Evolutionary conservation across 495 filamentous ascomycete genomes (phyloP).

Genomic region (Evansstolkia leycettana): DNA sequence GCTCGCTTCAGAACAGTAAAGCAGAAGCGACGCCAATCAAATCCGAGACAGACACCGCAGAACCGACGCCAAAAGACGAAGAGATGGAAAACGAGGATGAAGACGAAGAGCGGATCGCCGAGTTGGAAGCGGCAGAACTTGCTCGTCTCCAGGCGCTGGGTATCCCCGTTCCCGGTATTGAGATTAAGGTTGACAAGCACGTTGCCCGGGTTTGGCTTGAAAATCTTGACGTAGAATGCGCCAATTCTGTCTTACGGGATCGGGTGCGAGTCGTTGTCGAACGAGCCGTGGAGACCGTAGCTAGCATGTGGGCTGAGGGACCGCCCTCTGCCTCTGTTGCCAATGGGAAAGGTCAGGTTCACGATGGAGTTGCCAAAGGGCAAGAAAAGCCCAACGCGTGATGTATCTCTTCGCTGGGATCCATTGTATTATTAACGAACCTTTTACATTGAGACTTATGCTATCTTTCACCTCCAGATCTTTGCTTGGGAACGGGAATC

Average conservation of each 20-base stretch:
- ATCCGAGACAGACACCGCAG: constrained; percentile 13
- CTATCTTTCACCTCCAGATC: too few species aligned
- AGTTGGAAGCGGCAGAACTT: constrained; percentile 47
- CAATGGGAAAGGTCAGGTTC: constrained; percentile 9
- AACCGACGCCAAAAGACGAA: constrained; percentile 9
- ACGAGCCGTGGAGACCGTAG: constrained; percentile 79
- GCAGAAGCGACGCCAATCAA: constrained; percentile 6
- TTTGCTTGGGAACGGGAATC: too few species aligned
- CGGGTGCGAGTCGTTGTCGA: constrained; percentile 82
- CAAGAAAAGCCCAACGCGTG: constrained; percentile 16
- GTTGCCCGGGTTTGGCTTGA: constrained; percentile 86
- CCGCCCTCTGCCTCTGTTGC: constrained; percentile 11
- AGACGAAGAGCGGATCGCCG: constrained; percentile 31
- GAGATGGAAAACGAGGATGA: constrained; percentile 22
- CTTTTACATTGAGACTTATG: too few species aligned
- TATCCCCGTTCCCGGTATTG: constrained; percentile 77
- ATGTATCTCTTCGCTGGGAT: constrained; percentile 2
- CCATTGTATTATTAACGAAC: too few species aligned
- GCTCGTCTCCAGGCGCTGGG: constrained; percentile 65
- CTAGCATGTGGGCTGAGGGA: constrained; percentile 50
- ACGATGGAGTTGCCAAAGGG: constrained; percentile 5
- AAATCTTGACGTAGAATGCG: constrained; percentile 77
- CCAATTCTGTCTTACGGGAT: constrained; percentile 57
- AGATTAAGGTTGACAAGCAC: constrained; percentile 79
- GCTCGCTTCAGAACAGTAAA: constrained; percentile 19